Evolutionary conservation across 2,329 filamentous ascomycete genomes (phyloP).

Genomic region (Biscogniauxia marginata): DNA sequence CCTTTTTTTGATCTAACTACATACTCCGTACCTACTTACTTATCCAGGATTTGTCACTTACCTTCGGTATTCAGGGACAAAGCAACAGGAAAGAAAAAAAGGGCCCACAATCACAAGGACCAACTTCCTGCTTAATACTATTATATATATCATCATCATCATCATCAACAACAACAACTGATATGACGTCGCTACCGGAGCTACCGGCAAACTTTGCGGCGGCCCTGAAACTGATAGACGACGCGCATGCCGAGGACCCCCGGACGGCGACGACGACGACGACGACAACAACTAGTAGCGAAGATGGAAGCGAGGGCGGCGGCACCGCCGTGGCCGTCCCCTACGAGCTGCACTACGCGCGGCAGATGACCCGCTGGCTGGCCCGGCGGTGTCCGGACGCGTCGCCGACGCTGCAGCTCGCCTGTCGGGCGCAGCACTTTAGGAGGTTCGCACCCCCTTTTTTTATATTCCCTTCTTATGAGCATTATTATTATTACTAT

Average conservation of each 20-base stretch:
- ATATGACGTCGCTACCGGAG: conserved; percentile 26
- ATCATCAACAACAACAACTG: background rate
- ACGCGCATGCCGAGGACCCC: conserved; percentile 68
- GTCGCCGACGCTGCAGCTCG: conserved; percentile 67
- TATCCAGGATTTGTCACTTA: no score
- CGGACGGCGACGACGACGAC: conserved; percentile 45
- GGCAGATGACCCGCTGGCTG: conserved; percentile 76
- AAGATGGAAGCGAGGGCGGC: no score
- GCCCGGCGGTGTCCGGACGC: conserved; percentile 57
- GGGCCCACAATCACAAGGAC: no score
- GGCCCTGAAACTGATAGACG: conserved; percentile 69
- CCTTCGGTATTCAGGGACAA: no score
- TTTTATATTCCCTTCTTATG: background rate
- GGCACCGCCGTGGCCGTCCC: conserved; percentile 42
- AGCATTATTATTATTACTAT: no score
- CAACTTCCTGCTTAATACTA: no score
- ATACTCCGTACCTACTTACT: no score
- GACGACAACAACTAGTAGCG: no score
- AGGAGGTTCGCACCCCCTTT: conserved; percentile 49
- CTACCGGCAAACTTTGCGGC: conserved; percentile 38
- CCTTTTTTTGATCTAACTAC: no score
- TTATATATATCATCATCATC: no score
- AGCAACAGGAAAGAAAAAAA: no score
- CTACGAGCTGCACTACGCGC: conserved; percentile 81
- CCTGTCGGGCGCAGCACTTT: conserved; percentile 83